phyloP scores from a whole-genome alignment of 2,329 filamentous ascomycete species.

The Sclerotiophoma versabilis region DNA sequence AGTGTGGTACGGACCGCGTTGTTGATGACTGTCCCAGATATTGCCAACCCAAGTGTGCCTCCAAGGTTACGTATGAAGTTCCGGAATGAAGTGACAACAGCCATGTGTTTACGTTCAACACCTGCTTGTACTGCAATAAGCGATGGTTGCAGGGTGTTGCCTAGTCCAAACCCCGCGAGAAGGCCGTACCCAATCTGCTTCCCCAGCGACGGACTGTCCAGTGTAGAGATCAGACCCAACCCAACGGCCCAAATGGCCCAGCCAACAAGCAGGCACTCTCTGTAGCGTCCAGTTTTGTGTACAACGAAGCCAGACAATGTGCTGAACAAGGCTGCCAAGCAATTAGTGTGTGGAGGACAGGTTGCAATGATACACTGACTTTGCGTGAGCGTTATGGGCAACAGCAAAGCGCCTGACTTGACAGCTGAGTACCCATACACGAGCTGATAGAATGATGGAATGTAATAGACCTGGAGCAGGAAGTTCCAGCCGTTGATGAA shows the following conservation, averaged over 20 bases:
- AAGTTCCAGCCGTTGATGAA: constrained; percentile 68
- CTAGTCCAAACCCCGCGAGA: constrained; percentile 49
- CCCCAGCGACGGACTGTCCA: constrained; percentile 20
- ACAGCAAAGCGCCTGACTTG: constrained; percentile 59
- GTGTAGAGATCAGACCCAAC: constrained; percentile 26
- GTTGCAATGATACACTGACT: constrained; percentile 12
- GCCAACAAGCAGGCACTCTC: constrained; percentile 27
- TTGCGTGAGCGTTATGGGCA: constrained; percentile 56
- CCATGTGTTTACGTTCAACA: constrained; percentile 61
- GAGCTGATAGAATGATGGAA: constrained; percentile 69
- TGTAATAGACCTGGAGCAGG: constrained; percentile 66
- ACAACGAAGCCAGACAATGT: constrained; percentile 29
- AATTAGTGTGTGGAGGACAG: neutral
- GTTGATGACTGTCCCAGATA: constrained; percentile 49
- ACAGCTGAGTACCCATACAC: constrained; percentile 58
- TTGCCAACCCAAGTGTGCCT: constrained; percentile 64
- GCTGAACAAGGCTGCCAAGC: constrained; percentile 25
- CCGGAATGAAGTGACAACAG: constrained; percentile 67
- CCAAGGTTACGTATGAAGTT: constrained; percentile 70
- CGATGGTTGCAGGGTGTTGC: constrained; percentile 61
- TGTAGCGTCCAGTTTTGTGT: constrained; percentile 29
- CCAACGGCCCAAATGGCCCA: constrained; percentile 32
- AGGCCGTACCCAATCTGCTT: constrained; percentile 30
- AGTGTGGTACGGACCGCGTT: constrained; percentile 24
- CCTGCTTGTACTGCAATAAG: constrained; percentile 65